phyloP scores from a whole-genome alignment of 2,329 filamentous ascomycete genomes.

The Trichoderma asperellum region DNA sequence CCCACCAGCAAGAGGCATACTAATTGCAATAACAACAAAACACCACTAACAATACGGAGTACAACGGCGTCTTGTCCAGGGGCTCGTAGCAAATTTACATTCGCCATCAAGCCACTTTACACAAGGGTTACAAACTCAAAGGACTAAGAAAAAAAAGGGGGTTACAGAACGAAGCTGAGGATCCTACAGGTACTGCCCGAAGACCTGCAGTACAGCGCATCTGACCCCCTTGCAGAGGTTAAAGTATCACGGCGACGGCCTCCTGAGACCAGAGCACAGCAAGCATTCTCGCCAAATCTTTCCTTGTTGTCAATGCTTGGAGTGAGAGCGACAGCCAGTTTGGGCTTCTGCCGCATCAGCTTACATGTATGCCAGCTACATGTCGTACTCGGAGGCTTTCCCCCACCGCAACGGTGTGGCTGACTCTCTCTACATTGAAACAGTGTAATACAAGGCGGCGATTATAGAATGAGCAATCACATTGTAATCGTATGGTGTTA shows the following conservation, averaged over 20 bases:
- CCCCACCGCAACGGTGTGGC: neutral
- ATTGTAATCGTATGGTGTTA: neutral
- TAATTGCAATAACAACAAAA: neutral
- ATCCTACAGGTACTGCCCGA: neutral
- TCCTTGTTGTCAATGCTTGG: neutral
- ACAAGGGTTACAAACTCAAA: slow-evolving; percentile 1
- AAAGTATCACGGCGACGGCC: neutral
- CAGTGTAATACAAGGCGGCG: neutral
- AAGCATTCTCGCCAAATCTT: neutral
- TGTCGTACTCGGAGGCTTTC: neutral
- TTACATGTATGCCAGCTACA: slow-evolving; percentile 8
- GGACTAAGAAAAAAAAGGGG: neutral
- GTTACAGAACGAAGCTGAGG: neutral
- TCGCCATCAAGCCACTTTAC: neutral
- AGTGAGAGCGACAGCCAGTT: neutral
- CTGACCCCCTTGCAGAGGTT: slow-evolving; percentile 1
- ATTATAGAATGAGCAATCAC: neutral
- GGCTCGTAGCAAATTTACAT: neutral
- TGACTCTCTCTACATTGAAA: neutral
- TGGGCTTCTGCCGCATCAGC: slow-evolving; percentile 5
- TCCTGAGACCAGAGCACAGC: neutral
- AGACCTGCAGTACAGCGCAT: slow-evolving; percentile 6
- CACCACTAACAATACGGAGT: slow-evolving; percentile 1
- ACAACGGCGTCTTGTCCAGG: neutral
- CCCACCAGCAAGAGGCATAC: neutral